Base-by-base conservation (phyloP, 2,329 filamentous ascomycete species). In the Lecanicillium sp. region DNA sequence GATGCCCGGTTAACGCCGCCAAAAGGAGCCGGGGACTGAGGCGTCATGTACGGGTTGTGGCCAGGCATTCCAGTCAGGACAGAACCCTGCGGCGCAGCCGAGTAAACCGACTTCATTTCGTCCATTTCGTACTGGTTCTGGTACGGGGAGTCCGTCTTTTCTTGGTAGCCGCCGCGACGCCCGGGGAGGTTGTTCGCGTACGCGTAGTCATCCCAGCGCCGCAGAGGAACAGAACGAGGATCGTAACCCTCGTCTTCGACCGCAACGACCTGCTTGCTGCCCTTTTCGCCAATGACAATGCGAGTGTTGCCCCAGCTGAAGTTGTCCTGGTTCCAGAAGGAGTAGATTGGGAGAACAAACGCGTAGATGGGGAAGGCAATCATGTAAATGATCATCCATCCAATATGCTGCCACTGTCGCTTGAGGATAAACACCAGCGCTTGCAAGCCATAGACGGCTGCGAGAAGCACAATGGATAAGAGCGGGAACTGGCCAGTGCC, bases 291-390 rank as follows among this genome's bases (percentile, higher is more conserved):
- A 49, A 97, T 85, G 49, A 98, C 92, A 48, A 98, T 80, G 76
- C 92, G 88, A 1, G 92, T 98, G 67, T 92, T 97, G 73, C 92
- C 92, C 92, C 92, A 98, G 2, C 82, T 82, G 72, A 98, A 98
- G 66, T 98, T 90, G 64, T 98, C 92, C 62, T 96, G 89, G 65
- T 96, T 94, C 92, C 92, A 98, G 81, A 98, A 98, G 1, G 90
- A 95, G 69, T 97, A 98, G 46, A 98, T 68, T 1, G 92, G 92
- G 11, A 98, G 75, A 46, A 94, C 58, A 53, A 98, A 86, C 4
- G 84, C 92, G 69, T 90, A 96, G 51, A 98, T 84, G 0, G 92
- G 92, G 69, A 85, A 96, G 3, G 92, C 92, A n/a, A 94, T 51
- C 46, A 98, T 74, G 65, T 98, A 98, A 57, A 98, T 97, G 49